Evolutionary conservation across 495 filamentous ascomycete species (phyloP).

Genomic region (Aspergillus biplanus): DNA sequence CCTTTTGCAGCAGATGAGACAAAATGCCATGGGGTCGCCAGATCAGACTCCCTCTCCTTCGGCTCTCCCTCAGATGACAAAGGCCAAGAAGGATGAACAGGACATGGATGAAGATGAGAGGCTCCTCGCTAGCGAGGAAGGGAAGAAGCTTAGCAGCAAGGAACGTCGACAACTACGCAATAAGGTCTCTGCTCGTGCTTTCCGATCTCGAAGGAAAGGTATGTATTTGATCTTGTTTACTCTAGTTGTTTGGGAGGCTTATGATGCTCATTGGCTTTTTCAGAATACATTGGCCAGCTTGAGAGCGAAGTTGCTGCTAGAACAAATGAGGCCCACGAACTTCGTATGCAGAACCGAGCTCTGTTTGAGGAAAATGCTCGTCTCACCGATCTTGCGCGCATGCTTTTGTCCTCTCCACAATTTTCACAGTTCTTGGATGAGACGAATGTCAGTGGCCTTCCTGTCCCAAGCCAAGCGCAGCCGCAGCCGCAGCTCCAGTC

Average conservation of each 20-base stretch:
- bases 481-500: conserved; percentile 37
- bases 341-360: conserved; percentile 70
- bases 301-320: conserved; percentile 79
- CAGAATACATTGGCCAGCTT: conserved; percentile 95
- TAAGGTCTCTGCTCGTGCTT: conserved; percentile 96
- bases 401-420: conserved; percentile 82
- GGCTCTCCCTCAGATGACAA: conserved; percentile 53
- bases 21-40: conserved; percentile 60
- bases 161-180: conserved; percentile 93
- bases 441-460: conserved; percentile 57
- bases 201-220: conserved; percentile 96
- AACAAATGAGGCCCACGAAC: conserved; percentile 70
- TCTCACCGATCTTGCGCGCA: conserved; percentile 74
- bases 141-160: conserved; percentile 95
- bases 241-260: background rate
- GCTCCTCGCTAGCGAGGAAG: conserved; percentile 90
- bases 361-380: conserved; percentile 81
- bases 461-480: conserved; percentile 38
- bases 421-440: conserved; percentile 83
- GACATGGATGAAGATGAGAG: conserved; percentile 99
- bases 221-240: conserved; percentile 36
- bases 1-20: conserved; percentile 80
- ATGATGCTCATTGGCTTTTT: conserved; percentile 49
- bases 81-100: conserved; percentile 85
- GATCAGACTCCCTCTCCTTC: conserved; percentile 50